Percentiles rank a stretch among this genome's conserved stretches.
These are phyloP conservation scores for Cardamine chenopodiifolia DNA, from an alignment of 345 rosid species.

Conservation along the genomic window DNA sequence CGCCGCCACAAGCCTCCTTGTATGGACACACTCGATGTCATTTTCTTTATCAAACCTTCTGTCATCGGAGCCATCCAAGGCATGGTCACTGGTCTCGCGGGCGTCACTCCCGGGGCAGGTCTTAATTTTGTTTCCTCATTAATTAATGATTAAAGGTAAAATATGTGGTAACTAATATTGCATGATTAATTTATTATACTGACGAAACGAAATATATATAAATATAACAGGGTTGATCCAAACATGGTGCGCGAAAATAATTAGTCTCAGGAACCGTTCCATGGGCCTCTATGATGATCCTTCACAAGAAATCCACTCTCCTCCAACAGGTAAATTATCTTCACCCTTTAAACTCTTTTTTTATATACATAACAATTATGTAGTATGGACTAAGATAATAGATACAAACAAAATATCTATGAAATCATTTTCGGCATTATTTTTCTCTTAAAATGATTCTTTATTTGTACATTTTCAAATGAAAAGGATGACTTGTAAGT, in stretches of 20 bases:
- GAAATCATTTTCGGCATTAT: neutral
- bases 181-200: neutral
- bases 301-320: conserved; percentile 69
- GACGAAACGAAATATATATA: neutral
- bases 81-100: conserved; percentile 88
- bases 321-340: conserved; percentile 63
- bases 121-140: neutral
- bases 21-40: conserved; percentile 89
- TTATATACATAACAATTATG: neutral
- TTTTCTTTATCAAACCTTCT: conserved; percentile 87
- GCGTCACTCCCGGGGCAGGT: conserved; percentile 97
- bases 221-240: conserved; percentile 68
- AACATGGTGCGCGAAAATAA: conserved; percentile 87
- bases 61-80: conserved; percentile 95
- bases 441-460: neutral
- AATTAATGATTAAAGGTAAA: neutral
- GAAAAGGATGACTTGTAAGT: neutral
- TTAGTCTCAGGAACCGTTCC: conserved; percentile 81
- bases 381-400: neutral
- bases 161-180: neutral
- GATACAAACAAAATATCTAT: neutral
- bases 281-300: conserved; percentile 95
- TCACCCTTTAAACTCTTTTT: neutral
- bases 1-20: conserved; percentile 90
- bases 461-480: neutral